Evolutionary conservation across 768 basidiomycete genomes (phyloP).

Genomic region (Vishniacozyma victoriae): DNA sequence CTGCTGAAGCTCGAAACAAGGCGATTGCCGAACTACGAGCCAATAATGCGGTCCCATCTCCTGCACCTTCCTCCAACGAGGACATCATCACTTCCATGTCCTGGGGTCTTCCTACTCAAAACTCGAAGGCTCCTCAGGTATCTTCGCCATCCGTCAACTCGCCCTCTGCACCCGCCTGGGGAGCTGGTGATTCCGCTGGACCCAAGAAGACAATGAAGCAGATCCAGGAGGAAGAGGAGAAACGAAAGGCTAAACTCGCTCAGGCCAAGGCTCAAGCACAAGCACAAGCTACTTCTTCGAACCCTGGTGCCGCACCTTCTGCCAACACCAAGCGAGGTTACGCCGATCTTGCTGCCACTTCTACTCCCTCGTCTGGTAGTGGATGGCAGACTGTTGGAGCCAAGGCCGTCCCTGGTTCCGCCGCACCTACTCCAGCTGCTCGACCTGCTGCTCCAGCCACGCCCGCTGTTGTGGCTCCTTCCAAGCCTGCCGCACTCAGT

Average conservation of each 20-base stretch:
- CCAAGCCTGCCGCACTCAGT: constrained; percentile 13
- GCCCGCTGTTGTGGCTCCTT: constrained; percentile 41
- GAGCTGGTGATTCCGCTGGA: constrained; percentile 25
- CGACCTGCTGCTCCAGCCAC: constrained; percentile 29
- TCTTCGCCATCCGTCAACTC: constrained; percentile 66
- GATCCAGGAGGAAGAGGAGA: constrained; percentile 96
- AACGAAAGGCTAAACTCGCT: constrained; percentile 59
- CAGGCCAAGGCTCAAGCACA: constrained; percentile 54
- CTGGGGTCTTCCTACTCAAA: constrained; percentile 52
- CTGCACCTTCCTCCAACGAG: constrained; percentile 20
- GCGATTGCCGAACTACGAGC: constrained; percentile 64
- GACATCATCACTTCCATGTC: constrained; percentile 49
- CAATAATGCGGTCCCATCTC: constrained; percentile 46
- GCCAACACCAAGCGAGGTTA: constrained; percentile 61
- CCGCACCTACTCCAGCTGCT: constrained; percentile 41
- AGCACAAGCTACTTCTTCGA: constrained; percentile 47
- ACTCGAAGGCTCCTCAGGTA: neutral
- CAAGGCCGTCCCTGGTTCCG: constrained; percentile 16
- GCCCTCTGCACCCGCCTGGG: constrained; percentile 53
- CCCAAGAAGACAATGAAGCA: constrained; percentile 93
- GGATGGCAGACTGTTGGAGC: constrained; percentile 85
- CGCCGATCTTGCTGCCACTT: constrained; percentile 68
- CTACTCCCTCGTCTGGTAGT: constrained; percentile 15
- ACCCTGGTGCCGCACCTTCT: constrained; percentile 19
- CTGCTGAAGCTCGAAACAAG: constrained; percentile 65